phyloP scores from a whole-genome alignment of 495 filamentous ascomycete species.

The Aspergillus taichungensis region DNA sequence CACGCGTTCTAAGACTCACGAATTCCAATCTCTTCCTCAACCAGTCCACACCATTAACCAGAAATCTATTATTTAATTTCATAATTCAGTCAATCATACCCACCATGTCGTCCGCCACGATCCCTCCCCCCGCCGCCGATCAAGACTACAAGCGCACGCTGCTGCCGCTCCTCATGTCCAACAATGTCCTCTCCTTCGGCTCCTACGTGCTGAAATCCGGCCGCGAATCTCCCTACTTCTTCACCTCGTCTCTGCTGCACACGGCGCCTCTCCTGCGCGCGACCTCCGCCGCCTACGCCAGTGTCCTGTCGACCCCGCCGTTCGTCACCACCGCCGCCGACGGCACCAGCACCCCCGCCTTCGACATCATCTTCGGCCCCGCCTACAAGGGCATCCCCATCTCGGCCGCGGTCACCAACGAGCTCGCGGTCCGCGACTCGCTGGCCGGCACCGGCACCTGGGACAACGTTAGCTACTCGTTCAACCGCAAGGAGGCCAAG shows the following conservation, averaged over 20 bases:
- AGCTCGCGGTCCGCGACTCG: conserved; percentile 55
- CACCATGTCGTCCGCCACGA: conserved; percentile 7
- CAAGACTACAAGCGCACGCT: conserved; percentile 57
- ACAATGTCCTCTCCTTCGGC: conserved; percentile 79
- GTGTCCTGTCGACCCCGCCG: conserved; percentile 48
- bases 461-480: conserved; percentile 61
- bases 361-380: conserved; percentile 52
- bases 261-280: conserved; percentile 61
- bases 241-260: conserved; percentile 87
- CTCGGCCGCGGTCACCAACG: conserved; percentile 60
- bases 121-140: conserved; percentile 19
- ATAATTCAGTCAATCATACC: too few relatives aligned
- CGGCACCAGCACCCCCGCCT: conserved; percentile 24
- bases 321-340: conserved; percentile 30
- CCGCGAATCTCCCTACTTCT: conserved; percentile 95
- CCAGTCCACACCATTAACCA: too few relatives aligned
- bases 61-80: too few relatives aligned
- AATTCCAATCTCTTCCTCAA: too few relatives aligned
- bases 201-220: conserved; percentile 84
- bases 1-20: too few relatives aligned
- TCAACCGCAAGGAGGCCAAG: conserved; percentile 94
- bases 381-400: conserved; percentile 96
- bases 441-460: conserved; percentile 28
- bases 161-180: conserved; percentile 59
- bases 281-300: conserved; percentile 71